Conservation (phyloP, 2,329 filamentous ascomycete species). For the Fonsecaea multimorphosa region DNA sequence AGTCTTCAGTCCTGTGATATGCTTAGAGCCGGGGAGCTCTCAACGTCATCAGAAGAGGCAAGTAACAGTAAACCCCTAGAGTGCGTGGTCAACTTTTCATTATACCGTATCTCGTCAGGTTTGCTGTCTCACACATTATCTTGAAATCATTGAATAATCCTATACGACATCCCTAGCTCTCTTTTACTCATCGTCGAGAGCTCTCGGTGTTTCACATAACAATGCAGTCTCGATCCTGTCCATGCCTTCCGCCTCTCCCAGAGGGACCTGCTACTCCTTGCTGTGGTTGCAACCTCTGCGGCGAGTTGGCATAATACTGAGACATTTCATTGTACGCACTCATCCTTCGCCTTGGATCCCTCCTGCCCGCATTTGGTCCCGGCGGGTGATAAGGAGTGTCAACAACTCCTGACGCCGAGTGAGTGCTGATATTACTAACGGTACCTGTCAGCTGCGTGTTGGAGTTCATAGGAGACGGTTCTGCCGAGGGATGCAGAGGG, state of each 20-base stretch:
- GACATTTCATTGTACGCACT: conserved; percentile 33
- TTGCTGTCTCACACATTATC: background rate
- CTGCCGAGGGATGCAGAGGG: conserved; percentile 48
- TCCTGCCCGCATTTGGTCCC: conserved; percentile 32
- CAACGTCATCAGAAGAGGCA: no score
- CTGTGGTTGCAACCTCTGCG: conserved; percentile 17
- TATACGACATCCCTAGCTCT: background rate
- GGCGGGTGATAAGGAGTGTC: conserved; percentile 29
- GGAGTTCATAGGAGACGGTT: conserved; percentile 32
- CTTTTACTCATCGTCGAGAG: no score
- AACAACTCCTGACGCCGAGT: conserved; percentile 16
- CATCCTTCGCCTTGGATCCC: conserved; percentile 26
- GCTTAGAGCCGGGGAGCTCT: no score
- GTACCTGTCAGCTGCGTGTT: conserved; percentile 35
- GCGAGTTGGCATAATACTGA: conserved; percentile 18
- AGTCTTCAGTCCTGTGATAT: no score
- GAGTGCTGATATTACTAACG: conserved; percentile 30
- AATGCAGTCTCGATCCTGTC: conserved; percentile 32
- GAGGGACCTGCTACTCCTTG: conserved; percentile 7
- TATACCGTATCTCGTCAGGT: conserved; percentile 5
- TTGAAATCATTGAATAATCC: no score
- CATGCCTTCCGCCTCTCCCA: conserved; percentile 2
- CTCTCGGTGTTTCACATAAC: conserved; percentile 27
- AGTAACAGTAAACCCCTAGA: no score
- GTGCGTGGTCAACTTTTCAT: no score